phyloP scores from a whole-genome alignment of 352 stramenopile species.

The Pythium insidiosum region DNA sequence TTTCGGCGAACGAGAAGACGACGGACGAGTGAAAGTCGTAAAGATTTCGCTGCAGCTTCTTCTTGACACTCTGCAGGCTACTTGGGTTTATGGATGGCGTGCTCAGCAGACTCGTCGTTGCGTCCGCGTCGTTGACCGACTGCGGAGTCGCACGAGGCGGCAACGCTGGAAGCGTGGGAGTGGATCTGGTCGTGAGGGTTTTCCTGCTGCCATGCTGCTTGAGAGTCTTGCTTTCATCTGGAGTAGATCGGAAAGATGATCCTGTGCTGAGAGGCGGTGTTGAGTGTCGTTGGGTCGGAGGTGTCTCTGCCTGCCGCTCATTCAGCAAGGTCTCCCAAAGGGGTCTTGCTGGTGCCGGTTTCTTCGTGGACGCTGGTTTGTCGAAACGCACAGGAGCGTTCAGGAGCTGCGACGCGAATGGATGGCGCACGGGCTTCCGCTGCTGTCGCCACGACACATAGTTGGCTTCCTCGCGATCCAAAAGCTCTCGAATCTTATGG shows the following conservation, averaged over 20 bases:
- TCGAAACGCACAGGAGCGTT: constrained; percentile 29
- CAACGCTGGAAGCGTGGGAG: too few species aligned
- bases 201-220: too few species aligned
- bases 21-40: constrained; percentile 54
- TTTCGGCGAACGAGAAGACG: constrained; percentile 39
- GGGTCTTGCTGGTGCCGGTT: constrained; percentile 7
- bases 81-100: constrained; percentile 3
- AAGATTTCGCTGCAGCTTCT: constrained; percentile 34
- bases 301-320: not conserved
- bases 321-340: constrained; percentile 17
- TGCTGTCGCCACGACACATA: constrained; percentile 32
- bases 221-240: too few species aligned
- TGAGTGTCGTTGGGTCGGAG: not conserved
- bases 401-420: constrained; percentile 42
- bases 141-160: too few species aligned
- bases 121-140: too few species aligned
- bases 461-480: constrained; percentile 38
- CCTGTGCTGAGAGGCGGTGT: too few species aligned
- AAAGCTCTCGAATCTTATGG: constrained; percentile 32
- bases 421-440: constrained; percentile 30
- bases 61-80: constrained; percentile 18
- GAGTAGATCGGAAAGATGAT: too few species aligned
- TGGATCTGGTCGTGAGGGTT: too few species aligned
- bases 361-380: too few species aligned
- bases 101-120: too few species aligned